Conservation (phyloP, 2,329 filamentous ascomycete species). For the Botrytis galanthina region DNA sequence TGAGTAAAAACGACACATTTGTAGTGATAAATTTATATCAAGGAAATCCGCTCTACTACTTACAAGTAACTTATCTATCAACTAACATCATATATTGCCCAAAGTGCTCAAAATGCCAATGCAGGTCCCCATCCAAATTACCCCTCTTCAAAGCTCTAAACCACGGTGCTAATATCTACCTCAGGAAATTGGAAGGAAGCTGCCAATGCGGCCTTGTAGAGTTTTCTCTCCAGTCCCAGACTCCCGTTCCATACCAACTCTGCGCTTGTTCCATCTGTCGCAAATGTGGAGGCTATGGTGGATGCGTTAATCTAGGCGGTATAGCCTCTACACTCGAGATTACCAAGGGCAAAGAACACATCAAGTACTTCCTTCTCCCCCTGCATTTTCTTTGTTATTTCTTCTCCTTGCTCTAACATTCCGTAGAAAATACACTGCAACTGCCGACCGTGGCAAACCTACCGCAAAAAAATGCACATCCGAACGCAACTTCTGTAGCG, state of each 20-base stretch:
- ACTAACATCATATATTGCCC: too few relatives aligned
- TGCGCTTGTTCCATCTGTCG: constrained; percentile 51
- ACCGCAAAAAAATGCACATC: constrained; percentile 42
- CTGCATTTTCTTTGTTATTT: background rate
- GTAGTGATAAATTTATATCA: background rate
- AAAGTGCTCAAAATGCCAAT: constrained; percentile 11
- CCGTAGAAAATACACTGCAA: constrained; percentile 45
- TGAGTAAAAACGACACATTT: background rate
- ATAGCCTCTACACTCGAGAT: constrained; percentile 45
- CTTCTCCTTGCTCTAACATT: background rate
- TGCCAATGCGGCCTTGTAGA: constrained; percentile 49
- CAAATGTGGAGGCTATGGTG: constrained; percentile 46
- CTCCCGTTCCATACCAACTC: constrained; percentile 48
- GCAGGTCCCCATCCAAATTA: background rate
- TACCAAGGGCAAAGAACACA: constrained; percentile 43
- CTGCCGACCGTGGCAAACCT: constrained; percentile 44
- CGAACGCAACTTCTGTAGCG: constrained; percentile 47
- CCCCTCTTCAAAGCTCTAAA: background rate
- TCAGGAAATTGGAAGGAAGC: constrained; percentile 47
- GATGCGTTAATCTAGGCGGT: constrained; percentile 47
- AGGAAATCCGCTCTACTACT: background rate
- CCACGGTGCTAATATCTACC: background rate
- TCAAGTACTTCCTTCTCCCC: constrained; percentile 41
- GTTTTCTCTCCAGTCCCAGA: constrained; percentile 46
- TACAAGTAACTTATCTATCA: too few relatives aligned